A percentile compares a stretch with the other conserved stretches of the same genome.
These are phyloP conservation scores for Coemansia sp. DNA, from an alignment of 192 early-diverging fungal species.

Conservation along the genomic window DNA sequence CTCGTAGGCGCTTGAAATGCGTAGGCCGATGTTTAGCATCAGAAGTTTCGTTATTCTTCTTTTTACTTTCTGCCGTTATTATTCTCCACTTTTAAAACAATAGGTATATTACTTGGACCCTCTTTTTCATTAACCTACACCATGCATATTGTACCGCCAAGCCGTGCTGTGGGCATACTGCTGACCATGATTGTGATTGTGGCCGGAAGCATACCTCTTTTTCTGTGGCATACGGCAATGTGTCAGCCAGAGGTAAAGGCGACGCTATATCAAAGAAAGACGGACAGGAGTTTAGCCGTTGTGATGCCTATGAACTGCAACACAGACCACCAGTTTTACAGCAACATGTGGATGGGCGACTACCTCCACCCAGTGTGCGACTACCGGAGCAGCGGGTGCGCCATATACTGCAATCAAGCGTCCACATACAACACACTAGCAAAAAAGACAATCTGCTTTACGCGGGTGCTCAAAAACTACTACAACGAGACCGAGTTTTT, in stretches of 20 bases:
- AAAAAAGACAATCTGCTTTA: conserved; percentile 33
- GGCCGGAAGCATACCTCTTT: background rate
- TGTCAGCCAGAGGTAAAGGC: background rate
- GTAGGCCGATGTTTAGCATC: background rate
- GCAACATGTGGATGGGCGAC: conserved; percentile 30
- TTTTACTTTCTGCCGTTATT: background rate
- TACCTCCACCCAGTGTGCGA: conserved; percentile 32
- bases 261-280: background rate
- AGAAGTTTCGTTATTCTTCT: background rate
- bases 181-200: background rate
- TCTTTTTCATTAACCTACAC: background rate
- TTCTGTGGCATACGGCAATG: background rate
- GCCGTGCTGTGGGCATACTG: background rate
- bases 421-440: conserved; percentile 21
- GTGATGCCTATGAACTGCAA: conserved; percentile 29
- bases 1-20: background rate
- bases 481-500: conserved; percentile 27
- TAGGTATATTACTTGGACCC: background rate
- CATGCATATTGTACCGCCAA: no score
- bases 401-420: conserved; percentile 17
- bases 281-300: conserved; percentile 7
- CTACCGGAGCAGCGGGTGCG: conserved; percentile 13
- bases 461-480: conserved; percentile 10
- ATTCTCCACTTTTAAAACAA: background rate
- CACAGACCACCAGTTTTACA: conserved; percentile 23